Evolutionary conservation across 2,329 filamentous ascomycete species (phyloP).

Genomic region (Cordyceps cicadae): DNA sequence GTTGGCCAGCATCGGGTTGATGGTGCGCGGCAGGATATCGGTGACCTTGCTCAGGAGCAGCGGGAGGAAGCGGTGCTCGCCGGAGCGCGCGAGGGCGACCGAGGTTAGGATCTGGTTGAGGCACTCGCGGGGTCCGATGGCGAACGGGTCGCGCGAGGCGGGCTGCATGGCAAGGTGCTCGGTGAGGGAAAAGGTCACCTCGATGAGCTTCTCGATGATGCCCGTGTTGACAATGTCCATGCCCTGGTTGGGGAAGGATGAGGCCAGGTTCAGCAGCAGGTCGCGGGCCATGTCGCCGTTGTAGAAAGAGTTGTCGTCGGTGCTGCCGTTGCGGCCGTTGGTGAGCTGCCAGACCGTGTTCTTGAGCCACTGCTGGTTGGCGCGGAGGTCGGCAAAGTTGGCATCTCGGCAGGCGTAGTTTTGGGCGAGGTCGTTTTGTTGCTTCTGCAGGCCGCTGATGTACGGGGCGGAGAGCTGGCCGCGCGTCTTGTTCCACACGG

Average conservation of each 20-base stretch:
- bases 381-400: conserved; percentile 45
- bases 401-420: conserved; percentile 44
- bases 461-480: conserved; percentile 49
- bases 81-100: conserved; percentile 62
- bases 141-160: conserved; percentile 52
- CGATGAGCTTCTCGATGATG: conserved; percentile 72
- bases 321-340: conserved; percentile 38
- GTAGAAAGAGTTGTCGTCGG: conserved; percentile 47
- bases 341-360: conserved; percentile 56
- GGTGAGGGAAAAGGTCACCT: conserved; percentile 63
- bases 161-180: conserved; percentile 64
- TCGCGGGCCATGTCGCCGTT: conserved; percentile 56
- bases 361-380: conserved; percentile 59
- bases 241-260: conserved; percentile 61
- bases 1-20: conserved; percentile 52
- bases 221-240: conserved; percentile 70
- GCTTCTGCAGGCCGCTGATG: conserved; percentile 51
- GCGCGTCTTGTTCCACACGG: conserved; percentile 58
- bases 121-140: conserved; percentile 62
- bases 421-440: conserved; percentile 48
- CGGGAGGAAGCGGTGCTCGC: conserved; percentile 68
- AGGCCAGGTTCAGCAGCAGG: conserved; percentile 55
- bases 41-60: conserved; percentile 68
- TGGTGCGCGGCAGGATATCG: conserved; percentile 57
- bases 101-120: conserved; percentile 61